A percentile compares a stretch with the other conserved stretches of the same genome.
Conservation (phyloP, 1,284 basidiomycete genomes). For the Anthracocystis walkeri region DNA sequence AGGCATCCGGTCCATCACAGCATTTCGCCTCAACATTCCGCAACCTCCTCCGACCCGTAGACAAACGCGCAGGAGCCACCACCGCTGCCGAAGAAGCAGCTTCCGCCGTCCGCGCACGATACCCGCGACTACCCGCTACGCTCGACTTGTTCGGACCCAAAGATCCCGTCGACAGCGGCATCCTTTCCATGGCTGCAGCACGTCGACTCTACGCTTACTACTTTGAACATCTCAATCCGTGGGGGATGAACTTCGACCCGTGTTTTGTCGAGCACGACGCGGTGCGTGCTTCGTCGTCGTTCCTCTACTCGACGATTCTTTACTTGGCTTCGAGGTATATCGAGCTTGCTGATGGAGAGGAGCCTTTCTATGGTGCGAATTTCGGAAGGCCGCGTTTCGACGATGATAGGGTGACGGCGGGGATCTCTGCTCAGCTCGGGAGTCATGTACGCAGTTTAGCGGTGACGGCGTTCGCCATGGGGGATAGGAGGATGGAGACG, state of each 20-base stretch:
- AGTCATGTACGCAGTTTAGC: slow-evolving; percentile 43
- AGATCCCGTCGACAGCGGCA: slow-evolving; percentile 43
- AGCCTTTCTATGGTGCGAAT: slow-evolving; percentile 10
- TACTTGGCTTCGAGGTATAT: slow-evolving; percentile 48
- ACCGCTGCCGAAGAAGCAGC: slow-evolving; percentile 29
- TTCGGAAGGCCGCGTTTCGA: slow-evolving; percentile 22
- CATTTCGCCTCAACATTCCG: slow-evolving; percentile 45
- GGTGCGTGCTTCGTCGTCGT: slow-evolving; percentile 40
- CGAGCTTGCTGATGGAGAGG: slow-evolving; percentile 34
- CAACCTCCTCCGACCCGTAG: slow-evolving; percentile 45
- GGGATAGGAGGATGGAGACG: slow-evolving; percentile 44
- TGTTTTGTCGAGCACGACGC: slow-evolving; percentile 40
- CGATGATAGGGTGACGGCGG: slow-evolving; percentile 25
- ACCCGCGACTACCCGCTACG: slow-evolving; percentile 36
- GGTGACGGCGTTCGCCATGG: slow-evolving; percentile 38
- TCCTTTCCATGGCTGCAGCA: slow-evolving; percentile 39
- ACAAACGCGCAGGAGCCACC: slow-evolving; percentile 29
- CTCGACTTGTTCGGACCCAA: slow-evolving; percentile 36
- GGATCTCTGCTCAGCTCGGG: slow-evolving; percentile 37
- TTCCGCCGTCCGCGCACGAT: slow-evolving; percentile 32
- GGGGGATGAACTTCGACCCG: slow-evolving; percentile 53
- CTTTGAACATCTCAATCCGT: slow-evolving; percentile 46
- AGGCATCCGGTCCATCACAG: slow-evolving; percentile 25
- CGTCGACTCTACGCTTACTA: slow-evolving; percentile 44
- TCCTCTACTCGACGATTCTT: slow-evolving; percentile 47